These are phyloP conservation scores for Debaryomyces sp. DNA, from an alignment of 1,139 yeast species.

Conservation along the genomic window DNA sequence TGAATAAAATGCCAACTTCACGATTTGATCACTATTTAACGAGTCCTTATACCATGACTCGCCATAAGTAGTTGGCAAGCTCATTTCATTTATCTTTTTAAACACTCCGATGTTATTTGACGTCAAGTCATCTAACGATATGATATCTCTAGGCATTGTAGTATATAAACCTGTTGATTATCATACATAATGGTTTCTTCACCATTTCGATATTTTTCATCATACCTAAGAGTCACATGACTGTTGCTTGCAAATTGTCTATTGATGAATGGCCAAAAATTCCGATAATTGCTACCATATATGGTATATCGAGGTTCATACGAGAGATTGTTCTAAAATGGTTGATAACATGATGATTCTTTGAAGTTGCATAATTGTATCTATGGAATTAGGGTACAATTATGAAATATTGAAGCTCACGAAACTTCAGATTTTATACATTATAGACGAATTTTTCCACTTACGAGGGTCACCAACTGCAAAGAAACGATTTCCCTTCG, in stretches of 20 bases:
- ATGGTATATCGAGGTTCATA: not conserved
- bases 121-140: slow-evolving; percentile 60
- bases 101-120: slow-evolving; percentile 56
- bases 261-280: not conserved
- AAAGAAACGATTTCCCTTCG: not conserved
- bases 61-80: slow-evolving; percentile 45
- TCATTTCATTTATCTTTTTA: slow-evolving; percentile 48
- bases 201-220: not conserved
- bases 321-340: not conserved
- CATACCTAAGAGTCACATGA: slow-evolving; percentile 4
- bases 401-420: not conserved
- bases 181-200: not conserved
- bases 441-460: not conserved
- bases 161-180: not conserved
- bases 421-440: not conserved
- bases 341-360: not conserved
- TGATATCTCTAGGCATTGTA: slow-evolving; percentile 34
- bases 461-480: not conserved
- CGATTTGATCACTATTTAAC: slow-evolving; percentile 35
- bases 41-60: slow-evolving; percentile 49
- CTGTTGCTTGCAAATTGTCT: not conserved
- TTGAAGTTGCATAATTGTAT: not conserved
- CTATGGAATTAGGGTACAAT: not conserved
- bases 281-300: not conserved
- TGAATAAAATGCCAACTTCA: slow-evolving; percentile 54